Conservation (phyloP, 345 rosid genomes). For the Gossypioides kirkii region DNA sequence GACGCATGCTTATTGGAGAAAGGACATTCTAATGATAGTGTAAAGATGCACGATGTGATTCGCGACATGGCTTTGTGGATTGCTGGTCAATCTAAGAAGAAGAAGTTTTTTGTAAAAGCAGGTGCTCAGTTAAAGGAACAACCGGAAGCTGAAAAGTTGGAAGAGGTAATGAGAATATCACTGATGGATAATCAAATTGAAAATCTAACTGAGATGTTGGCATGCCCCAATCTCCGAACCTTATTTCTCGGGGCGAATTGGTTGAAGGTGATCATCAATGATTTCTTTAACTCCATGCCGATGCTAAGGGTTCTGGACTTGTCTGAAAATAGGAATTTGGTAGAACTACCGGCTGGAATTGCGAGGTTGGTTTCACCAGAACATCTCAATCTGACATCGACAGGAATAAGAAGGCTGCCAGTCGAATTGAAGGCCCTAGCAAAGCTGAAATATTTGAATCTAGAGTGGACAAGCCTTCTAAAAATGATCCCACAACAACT, state of each 20-base stretch:
- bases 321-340: rapidly evolving
- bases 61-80: slow-evolving; percentile 6
- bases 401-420: neutral
- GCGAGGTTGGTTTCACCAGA: slow-evolving; percentile 12
- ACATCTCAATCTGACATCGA: slow-evolving; percentile 22
- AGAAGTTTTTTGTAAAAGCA: slow-evolving; percentile 12
- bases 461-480: neutral
- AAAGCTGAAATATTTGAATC: slow-evolving; percentile 17
- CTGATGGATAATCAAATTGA: neutral
- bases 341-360: neutral
- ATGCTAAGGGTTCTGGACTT: neutral
- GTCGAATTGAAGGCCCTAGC: slow-evolving; percentile 20
- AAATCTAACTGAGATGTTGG: neutral
- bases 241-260: neutral
- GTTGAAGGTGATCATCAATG: neutral
- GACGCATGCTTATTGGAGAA: slow-evolving; percentile 22
- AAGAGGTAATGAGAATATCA: slow-evolving; percentile 14
- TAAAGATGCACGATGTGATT: no score
- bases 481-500: slow-evolving; percentile 8
- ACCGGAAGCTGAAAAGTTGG: slow-evolving; percentile 17
- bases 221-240: neutral
- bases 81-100: neutral
- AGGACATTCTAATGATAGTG: neutral
- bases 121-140: slow-evolving; percentile 7
- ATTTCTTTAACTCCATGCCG: neutral